Conservation (phyloP, 345 rosid species). For the Cardamine chenopodiifolia region DNA sequence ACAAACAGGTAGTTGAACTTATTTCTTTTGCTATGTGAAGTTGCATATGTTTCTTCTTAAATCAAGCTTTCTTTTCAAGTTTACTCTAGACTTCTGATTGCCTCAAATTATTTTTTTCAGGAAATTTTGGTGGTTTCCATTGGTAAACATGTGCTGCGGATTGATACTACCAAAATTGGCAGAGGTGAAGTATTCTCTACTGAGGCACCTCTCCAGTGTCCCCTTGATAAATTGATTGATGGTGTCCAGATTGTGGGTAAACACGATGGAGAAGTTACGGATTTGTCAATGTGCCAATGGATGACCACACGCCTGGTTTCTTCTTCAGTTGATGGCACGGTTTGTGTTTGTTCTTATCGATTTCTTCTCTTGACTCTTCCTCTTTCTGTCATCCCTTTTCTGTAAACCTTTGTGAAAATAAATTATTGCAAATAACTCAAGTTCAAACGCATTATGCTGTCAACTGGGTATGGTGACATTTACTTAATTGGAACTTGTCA, state of each 20-base stretch:
- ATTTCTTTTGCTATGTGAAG: neutral
- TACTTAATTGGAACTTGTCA: neutral
- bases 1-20: slow-evolving; percentile 83
- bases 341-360: slow-evolving; percentile 46
- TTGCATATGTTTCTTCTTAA: slow-evolving; percentile 11
- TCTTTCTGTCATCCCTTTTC: neutral
- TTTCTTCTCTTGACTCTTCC: slow-evolving; percentile 8
- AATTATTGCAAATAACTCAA: neutral
- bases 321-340: slow-evolving; percentile 88
- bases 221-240: slow-evolving; percentile 62
- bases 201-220: slow-evolving; percentile 76
- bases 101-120: slow-evolving; percentile 44
- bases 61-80: slow-evolving; percentile 2
- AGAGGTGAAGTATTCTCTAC: slow-evolving; percentile 60
- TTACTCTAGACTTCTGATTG: slow-evolving; percentile 23
- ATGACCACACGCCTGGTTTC: slow-evolving; percentile 82
- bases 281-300: slow-evolving; percentile 94
- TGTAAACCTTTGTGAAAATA: neutral
- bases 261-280: slow-evolving; percentile 95
- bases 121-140: slow-evolving; percentile 80
- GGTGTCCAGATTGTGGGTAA: slow-evolving; percentile 86
- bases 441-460: neutral
- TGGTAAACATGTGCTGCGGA: slow-evolving; percentile 69
- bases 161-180: slow-evolving; percentile 77
- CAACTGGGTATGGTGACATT: neutral